Evolutionary conservation across 371 early-diverging fungal species (phyloP), one percentile per base, ranked within the genome.

Genomic region (Conidiobolus incongruus): DNA sequence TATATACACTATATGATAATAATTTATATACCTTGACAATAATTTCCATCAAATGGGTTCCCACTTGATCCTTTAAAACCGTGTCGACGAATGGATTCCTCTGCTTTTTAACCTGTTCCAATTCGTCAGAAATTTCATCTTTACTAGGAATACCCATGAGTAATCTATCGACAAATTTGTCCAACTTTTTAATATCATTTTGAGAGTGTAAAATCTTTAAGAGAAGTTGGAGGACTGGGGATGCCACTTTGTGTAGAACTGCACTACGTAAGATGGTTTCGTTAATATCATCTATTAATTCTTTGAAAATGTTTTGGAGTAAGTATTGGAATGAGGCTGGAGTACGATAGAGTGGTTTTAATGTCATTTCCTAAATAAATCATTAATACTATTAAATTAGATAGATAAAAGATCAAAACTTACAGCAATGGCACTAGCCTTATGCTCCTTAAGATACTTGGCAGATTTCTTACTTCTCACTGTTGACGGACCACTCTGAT

Each of bases 151-250:
- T 59, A 15, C 70, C 73, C 66, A 69, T 66, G 38, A 75, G 46
- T 35, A 75, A 54, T 51, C 70, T 65, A 47, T 77, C 73, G 30
- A 78, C 59, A 6, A 77, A 56, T 20, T 59, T 53, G 22, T 69
- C 66, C 24, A 23, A 8, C 5, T 59, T 61, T 6, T 63, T 67
- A 7, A 62, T 53, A 32, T 63, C 63, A 16, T 59, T 53, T 20
- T 65, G 63, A 22, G 68, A 59, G 26, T 60, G 63, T 29, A 63
- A 61, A 46, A 70, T 54, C 44, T 72, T 68, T 40, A 76, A 46
- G 19, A 76, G 49, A n/a, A 70, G 53, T 59, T 86, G 87, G 33
- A 85, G 53, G 0, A 81, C 78, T 1, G 84, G 84, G 54, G 68
- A 81, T 28, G 78, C 81, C 5, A 78, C 70, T 22, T 65, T 62